phyloP scores from a whole-genome alignment of 768 basidiomycete species.

The Botryobasidium botryosum region DNA sequence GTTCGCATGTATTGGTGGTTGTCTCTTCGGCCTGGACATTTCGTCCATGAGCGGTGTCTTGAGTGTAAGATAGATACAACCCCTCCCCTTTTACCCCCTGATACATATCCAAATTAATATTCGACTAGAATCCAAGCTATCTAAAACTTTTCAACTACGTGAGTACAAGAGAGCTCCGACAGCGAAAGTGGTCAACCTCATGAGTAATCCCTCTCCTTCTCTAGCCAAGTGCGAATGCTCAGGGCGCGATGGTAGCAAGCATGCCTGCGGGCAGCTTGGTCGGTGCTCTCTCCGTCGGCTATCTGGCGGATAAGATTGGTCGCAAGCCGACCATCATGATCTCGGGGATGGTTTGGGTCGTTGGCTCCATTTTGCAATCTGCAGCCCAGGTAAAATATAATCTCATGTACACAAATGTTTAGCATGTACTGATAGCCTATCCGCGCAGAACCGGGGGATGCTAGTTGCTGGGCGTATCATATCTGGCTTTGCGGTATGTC shows the following conservation, averaged over 20 bases:
- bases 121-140: slow-evolving; percentile 5
- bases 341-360: slow-evolving; percentile 51
- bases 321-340: slow-evolving; percentile 34
- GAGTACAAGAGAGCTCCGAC: neutral
- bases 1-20: slow-evolving; percentile 55
- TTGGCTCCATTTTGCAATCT: slow-evolving; percentile 57
- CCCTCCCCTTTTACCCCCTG: neutral
- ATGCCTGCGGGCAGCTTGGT: slow-evolving; percentile 4
- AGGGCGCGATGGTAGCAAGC: slow-evolving; percentile 4
- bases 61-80: slow-evolving; percentile 24
- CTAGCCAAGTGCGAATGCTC: too few relatives aligned
- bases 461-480: slow-evolving; percentile 54
- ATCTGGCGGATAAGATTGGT: slow-evolving; percentile 5
- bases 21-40: slow-evolving; percentile 66
- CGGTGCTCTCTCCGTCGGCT: neutral
- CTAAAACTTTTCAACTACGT: slow-evolving; percentile 5
- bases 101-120: neutral
- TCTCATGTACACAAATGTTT: too few relatives aligned
- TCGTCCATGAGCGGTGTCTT: slow-evolving; percentile 69
- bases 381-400: slow-evolving; percentile 26
- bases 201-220: too few relatives aligned
- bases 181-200: too few relatives aligned
- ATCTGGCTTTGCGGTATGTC: slow-evolving; percentile 49
- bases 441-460: slow-evolving; percentile 47
- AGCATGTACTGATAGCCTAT: slow-evolving; percentile 3